phyloP scores from a whole-genome alignment of 2,329 filamentous ascomycete species.

The Arthrobotrys iridis region DNA sequence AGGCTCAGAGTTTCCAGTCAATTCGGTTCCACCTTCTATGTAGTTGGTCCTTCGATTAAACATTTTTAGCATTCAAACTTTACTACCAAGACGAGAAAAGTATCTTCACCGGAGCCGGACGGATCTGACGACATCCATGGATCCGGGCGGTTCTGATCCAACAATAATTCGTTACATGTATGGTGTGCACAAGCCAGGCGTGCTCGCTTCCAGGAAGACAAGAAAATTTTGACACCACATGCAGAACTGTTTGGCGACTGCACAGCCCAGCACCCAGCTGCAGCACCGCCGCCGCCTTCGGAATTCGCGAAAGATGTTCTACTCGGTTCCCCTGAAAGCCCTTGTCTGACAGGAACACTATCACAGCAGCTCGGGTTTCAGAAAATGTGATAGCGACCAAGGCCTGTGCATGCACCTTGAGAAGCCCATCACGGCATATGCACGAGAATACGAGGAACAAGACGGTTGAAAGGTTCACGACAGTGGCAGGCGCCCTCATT shows the following conservation, averaged over 20 bases:
- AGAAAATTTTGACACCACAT: slow-evolving; percentile 8
- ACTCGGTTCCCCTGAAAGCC: slow-evolving; percentile 31
- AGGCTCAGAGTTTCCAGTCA: not conserved
- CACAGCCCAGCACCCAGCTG: slow-evolving; percentile 7
- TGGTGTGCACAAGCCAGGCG: not conserved
- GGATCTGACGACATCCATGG: not conserved
- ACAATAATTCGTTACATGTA: not conserved
- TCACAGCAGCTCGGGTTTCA: slow-evolving; percentile 34
- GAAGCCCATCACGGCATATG: slow-evolving; percentile 20
- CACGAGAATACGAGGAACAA: slow-evolving; percentile 25
- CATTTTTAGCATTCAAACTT: not conserved
- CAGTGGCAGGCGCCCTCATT: slow-evolving; percentile 20
- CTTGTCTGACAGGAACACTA: slow-evolving; percentile 23
- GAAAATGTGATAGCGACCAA: slow-evolving; percentile 29
- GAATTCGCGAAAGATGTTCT: slow-evolving; percentile 25
- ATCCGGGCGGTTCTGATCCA: not conserved
- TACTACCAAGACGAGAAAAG: not conserved
- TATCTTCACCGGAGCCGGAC: not conserved
- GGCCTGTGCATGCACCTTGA: not conserved
- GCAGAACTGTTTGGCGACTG: not conserved
- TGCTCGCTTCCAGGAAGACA: slow-evolving; percentile 31
- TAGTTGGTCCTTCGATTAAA: not conserved
- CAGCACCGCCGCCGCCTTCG: slow-evolving; percentile 1
- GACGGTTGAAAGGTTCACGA: not conserved
- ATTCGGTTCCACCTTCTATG: not conserved